These are phyloP conservation scores for Jamesozyma hellenica DNA, from an alignment of 805 yeast genomes.

Conservation along the genomic window DNA sequence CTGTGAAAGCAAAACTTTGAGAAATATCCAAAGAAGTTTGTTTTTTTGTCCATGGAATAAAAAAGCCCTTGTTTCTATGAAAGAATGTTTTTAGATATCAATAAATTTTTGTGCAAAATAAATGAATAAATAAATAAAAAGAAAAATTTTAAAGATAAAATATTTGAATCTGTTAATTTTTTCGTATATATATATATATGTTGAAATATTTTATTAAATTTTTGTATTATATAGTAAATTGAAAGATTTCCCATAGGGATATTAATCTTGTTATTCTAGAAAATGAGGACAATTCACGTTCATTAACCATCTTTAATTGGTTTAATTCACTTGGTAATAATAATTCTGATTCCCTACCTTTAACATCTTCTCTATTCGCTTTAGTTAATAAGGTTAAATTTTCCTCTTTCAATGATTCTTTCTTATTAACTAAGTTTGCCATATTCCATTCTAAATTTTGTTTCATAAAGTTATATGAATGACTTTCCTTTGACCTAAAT, in stretches of 20 bases:
- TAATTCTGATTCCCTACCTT: conserved; percentile 66
- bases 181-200: neutral
- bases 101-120: no score
- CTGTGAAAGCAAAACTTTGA: conserved; percentile 36
- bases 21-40: conserved; percentile 58
- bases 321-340: conserved; percentile 65
- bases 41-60: conserved; percentile 48
- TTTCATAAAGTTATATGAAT: conserved; percentile 38
- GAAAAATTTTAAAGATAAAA: neutral
- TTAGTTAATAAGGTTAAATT: conserved; percentile 64
- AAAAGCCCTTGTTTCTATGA: conserved; percentile 24
- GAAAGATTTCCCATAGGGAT: conserved; percentile 47
- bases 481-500: conserved; percentile 57
- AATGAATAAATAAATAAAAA: no score
- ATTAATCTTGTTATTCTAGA: conserved; percentile 48
- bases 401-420: conserved; percentile 45
- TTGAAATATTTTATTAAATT: no score
- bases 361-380: conserved; percentile 82
- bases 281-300: conserved; percentile 43
- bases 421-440: conserved; percentile 40
- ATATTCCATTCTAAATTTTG: conserved; percentile 39
- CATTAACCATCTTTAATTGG: conserved; percentile 53
- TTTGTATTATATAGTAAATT: conserved; percentile 10
- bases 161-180: no score
- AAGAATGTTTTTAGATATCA: conserved; percentile 26